Evolutionary conservation across 495 filamentous ascomycete genomes (phyloP).

Genomic region (Neurospora sp.): DNA sequence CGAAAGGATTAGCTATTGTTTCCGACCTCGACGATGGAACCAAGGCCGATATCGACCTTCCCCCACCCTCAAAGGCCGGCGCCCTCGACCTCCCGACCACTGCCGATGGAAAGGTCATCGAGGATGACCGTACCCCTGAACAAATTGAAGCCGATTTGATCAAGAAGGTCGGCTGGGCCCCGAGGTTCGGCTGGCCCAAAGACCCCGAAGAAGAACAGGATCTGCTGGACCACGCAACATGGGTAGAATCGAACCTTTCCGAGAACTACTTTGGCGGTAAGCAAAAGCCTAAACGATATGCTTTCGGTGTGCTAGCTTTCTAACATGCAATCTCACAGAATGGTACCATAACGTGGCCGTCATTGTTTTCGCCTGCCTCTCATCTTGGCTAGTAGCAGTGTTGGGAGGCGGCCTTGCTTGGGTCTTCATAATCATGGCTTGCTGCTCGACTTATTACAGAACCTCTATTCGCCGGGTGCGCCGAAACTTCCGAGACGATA

Average conservation of each 20-base stretch:
- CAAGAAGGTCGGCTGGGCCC: slow-evolving; percentile 76
- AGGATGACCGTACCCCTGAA: slow-evolving; percentile 38
- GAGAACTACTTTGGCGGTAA: slow-evolving; percentile 88
- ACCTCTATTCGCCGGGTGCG: slow-evolving; percentile 89
- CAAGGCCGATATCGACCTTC: slow-evolving; percentile 67
- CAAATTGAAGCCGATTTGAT: slow-evolving; percentile 51
- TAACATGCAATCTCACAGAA: slow-evolving; percentile 42
- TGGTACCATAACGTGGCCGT: slow-evolving; percentile 96
- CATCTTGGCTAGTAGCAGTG: slow-evolving; percentile 81
- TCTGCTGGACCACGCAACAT: slow-evolving; percentile 77
- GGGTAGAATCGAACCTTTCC: slow-evolving; percentile 70
- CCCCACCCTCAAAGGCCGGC: slow-evolving; percentile 58
- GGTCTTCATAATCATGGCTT: slow-evolving; percentile 86
- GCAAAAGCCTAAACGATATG: slow-evolving; percentile 9
- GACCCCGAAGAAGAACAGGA: slow-evolving; percentile 48
- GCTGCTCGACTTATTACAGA: slow-evolving; percentile 90
- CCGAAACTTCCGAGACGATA: slow-evolving; percentile 91
- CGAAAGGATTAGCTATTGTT: slow-evolving; percentile 55
- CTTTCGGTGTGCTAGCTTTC: neutral
- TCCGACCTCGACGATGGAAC: slow-evolving; percentile 65
- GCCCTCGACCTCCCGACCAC: slow-evolving; percentile 37
- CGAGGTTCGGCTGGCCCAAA: slow-evolving; percentile 58
- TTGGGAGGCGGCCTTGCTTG: slow-evolving; percentile 86
- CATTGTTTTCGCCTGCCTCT: slow-evolving; percentile 84
- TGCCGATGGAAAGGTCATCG: slow-evolving; percentile 34